A percentile compares a stretch with the other conserved stretches of the same genome.
Evolutionary conservation across 148 eudicot genomes (phyloP).

Genomic region (Oxyria digyna): DNA sequence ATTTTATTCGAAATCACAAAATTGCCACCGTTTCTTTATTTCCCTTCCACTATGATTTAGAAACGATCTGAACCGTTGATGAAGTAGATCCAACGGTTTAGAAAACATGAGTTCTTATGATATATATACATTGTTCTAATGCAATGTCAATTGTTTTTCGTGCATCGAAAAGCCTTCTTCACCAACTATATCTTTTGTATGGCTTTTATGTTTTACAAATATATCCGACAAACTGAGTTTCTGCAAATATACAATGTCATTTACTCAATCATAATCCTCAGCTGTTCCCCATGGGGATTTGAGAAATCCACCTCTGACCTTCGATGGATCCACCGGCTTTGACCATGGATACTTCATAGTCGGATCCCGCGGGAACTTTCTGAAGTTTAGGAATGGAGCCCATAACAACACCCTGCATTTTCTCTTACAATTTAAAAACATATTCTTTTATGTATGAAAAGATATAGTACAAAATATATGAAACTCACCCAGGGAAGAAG

Average conservation of each 20-base stretch:
- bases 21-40: too few relatives aligned
- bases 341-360: conserved; percentile 81
- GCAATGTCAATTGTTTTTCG: too few relatives aligned
- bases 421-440: background rate
- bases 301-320: conserved; percentile 32
- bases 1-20: too few relatives aligned
- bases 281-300: conserved; percentile 64
- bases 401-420: conserved; percentile 52
- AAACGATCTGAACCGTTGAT: too few relatives aligned
- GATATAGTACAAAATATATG: too few relatives aligned
- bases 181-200: background rate
- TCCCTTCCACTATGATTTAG: too few relatives aligned
- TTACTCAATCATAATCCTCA: conserved; percentile 48
- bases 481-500: conserved; percentile 70
- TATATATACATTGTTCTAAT: too few relatives aligned
- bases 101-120: too few relatives aligned
- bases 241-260: background rate
- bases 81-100: too few relatives aligned
- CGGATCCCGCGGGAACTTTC: conserved; percentile 83
- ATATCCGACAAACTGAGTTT: background rate
- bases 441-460: background rate
- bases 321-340: conserved; percentile 45
- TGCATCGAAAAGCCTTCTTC: too few relatives aligned
- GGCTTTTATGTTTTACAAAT: background rate
- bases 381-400: conserved; percentile 91